These are phyloP conservation scores for Pseudogymnoascus sp. DNA, from an alignment of 2,329 filamentous ascomycete species.

Conservation along the genomic window DNA sequence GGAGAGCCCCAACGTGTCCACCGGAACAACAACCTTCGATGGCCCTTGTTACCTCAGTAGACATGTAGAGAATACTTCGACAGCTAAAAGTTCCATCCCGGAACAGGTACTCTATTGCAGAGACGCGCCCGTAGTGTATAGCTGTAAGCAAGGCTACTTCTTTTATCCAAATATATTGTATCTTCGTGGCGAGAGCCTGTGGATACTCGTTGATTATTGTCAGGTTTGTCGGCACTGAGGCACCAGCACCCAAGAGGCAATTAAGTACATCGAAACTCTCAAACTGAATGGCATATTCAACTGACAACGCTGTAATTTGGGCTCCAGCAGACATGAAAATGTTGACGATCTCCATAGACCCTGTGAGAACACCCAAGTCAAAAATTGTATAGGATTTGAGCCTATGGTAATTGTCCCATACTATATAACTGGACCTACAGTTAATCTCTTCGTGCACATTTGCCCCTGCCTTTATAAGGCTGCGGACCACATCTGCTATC, in stretches of 20 bases:
- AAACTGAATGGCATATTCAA: neutral
- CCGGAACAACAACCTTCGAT: neutral
- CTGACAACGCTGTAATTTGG: neutral
- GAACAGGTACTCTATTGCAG: neutral
- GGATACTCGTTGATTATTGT: neutral
- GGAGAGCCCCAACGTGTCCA: neutral
- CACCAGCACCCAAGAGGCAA: neutral
- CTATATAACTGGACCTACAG: no score
- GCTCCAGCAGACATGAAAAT: neutral
- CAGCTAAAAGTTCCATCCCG: neutral
- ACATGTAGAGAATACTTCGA: neutral
- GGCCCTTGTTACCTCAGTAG: neutral
- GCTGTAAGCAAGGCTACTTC: neutral
- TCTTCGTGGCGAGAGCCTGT: neutral
- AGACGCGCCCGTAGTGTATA: neutral
- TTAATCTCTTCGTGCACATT: neutral
- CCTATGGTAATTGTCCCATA: neutral
- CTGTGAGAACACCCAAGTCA: neutral
- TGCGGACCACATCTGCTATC: neutral
- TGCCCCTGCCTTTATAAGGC: neutral
- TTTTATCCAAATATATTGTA: neutral
- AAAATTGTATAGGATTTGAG: neutral
- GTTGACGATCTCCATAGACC: neutral
- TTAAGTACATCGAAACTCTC: neutral
- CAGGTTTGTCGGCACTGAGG: neutral